phyloP scores from a whole-genome alignment of 225 moss, liverwort and hornwort species.

The Lunularia cruciata region DNA sequence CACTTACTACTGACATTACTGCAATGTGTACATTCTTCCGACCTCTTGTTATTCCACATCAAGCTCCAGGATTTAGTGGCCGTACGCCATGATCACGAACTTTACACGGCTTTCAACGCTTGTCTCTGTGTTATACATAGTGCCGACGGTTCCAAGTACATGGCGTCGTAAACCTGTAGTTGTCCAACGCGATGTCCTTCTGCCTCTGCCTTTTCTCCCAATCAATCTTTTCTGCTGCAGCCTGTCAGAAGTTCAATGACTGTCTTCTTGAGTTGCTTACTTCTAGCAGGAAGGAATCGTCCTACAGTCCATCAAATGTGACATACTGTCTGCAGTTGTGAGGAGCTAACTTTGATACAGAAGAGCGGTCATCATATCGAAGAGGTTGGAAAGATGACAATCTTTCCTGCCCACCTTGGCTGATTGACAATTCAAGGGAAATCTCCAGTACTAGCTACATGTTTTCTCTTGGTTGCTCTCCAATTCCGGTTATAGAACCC shows the following conservation, averaged over 20 bases:
- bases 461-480: background rate
- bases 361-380: background rate
- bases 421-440: background rate
- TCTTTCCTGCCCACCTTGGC: background rate
- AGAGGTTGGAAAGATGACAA: background rate
- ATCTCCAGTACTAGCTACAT: background rate
- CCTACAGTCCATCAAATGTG: background rate
- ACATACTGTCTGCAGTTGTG: background rate
- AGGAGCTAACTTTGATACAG: too few species aligned
- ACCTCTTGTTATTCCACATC: too few species aligned
- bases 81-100: too few species aligned
- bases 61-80: too few species aligned
- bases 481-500: too few species aligned
- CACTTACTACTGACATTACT: too few species aligned
- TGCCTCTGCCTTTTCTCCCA: constrained; percentile 35
- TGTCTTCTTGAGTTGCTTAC: too few species aligned
- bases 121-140: too few species aligned
- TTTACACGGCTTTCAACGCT: too few species aligned
- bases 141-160: constrained; percentile 45
- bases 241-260: constrained; percentile 4
- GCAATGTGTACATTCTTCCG: too few species aligned
- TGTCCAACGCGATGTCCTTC: constrained; percentile 38
- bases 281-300: too few species aligned
- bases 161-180: constrained; percentile 36
- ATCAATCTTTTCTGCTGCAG: constrained; percentile 33